Percentiles rank a stretch among this genome's conserved stretches.
phyloP scores from a whole-genome alignment of 179 eudicot species.

The Camellia oleifera region DNA sequence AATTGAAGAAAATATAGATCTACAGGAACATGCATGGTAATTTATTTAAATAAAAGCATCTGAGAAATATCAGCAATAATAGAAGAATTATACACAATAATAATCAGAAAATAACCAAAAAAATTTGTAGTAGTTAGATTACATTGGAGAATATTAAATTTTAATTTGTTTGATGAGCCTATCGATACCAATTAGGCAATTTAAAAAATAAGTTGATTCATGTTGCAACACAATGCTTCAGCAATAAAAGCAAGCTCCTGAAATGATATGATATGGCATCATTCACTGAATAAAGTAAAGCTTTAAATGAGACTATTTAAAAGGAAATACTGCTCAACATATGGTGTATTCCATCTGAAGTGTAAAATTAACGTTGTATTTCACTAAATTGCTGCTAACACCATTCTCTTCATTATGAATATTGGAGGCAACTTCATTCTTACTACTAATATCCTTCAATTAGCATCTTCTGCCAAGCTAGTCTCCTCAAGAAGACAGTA shows the following conservation, averaged over 20 bases:
- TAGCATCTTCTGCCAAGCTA: not conserved
- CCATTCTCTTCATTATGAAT: not conserved
- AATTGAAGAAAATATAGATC: not conserved
- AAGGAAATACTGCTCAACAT: not conserved
- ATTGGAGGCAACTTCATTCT: not conserved
- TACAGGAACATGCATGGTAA: not conserved
- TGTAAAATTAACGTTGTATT: no score
- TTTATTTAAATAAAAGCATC: not conserved
- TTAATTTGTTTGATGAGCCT: not conserved
- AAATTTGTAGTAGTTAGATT: no score
- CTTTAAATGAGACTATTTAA: no score
- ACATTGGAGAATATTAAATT: not conserved
- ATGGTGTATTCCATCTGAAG: not conserved
- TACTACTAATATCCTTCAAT: conserved; percentile 3
- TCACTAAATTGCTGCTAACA: not conserved
- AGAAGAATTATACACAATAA: not conserved
- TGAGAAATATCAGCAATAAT: not conserved
- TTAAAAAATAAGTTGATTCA: not conserved
- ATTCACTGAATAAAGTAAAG: not conserved
- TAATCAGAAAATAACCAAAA: not conserved
- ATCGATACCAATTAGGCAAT: not conserved
- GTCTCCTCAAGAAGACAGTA: not conserved
- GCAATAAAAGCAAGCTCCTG: no score
- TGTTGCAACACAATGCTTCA: no score
- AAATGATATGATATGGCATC: not conserved